Percentiles rank a stretch among this genome's conserved stretches.
phyloP scores from a whole-genome alignment of 352 stramenopile genomes.

The Pythium aquatile region DNA sequence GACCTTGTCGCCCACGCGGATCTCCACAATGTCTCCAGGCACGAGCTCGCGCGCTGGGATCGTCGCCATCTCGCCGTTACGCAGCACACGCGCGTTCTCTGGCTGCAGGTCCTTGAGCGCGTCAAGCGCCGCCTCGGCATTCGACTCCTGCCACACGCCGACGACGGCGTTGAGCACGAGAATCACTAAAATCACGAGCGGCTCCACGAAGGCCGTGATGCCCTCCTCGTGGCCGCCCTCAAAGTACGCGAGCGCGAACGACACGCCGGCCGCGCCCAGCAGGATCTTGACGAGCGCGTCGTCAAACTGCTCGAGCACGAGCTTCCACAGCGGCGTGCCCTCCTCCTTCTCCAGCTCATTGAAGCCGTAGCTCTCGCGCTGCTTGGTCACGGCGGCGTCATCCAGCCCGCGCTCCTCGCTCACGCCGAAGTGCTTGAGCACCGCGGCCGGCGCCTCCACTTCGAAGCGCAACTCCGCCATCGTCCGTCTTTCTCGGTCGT shows the following conservation, averaged over 20 bases:
- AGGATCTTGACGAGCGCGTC: slow-evolving; percentile 99
- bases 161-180: slow-evolving; percentile 96
- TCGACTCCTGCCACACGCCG: slow-evolving; percentile 95
- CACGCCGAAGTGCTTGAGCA: slow-evolving; percentile 78
- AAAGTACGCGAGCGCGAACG: slow-evolving; percentile 92
- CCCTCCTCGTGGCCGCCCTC: slow-evolving; percentile 85
- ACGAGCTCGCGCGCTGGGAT: slow-evolving; percentile 92
- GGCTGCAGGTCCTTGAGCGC: slow-evolving; percentile 96
- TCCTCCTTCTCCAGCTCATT: slow-evolving; percentile 92
- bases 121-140: slow-evolving; percentile 92
- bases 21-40: slow-evolving; percentile 96
- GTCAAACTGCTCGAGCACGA: slow-evolving; percentile 99
- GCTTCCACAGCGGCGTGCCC: slow-evolving; percentile 87
- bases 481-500: slow-evolving; percentile 12
- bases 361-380: slow-evolving; percentile 59
- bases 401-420: slow-evolving; percentile 57
- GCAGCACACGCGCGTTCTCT: slow-evolving; percentile 86
- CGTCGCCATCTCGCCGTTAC: slow-evolving; percentile 82
- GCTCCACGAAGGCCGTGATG: slow-evolving; percentile 94
- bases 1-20: slow-evolving; percentile 97
- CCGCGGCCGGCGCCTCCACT: slow-evolving; percentile 65
- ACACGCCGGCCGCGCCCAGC: slow-evolving; percentile 94
- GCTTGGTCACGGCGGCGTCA: slow-evolving; percentile 51
- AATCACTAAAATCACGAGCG: slow-evolving; percentile 96
- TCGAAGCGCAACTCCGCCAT: slow-evolving; percentile 39